Conservation (phyloP, 768 basidiomycete species). For the Amanita phalloides region DNA sequence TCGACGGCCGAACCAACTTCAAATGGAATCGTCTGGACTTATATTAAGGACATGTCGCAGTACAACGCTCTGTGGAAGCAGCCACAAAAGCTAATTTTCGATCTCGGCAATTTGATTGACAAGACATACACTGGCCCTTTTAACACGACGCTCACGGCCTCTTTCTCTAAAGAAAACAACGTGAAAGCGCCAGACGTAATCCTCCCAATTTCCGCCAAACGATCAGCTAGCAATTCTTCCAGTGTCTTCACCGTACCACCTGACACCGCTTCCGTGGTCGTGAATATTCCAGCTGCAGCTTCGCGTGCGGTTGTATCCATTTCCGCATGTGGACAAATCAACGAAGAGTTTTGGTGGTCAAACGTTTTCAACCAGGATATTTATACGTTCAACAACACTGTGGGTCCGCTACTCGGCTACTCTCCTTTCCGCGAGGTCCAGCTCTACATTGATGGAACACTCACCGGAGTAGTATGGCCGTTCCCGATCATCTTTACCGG, state of each 20-base stretch:
- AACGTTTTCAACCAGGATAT: constrained; percentile 1
- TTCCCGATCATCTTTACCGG: constrained; percentile 5
- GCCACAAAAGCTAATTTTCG: constrained; percentile 44
- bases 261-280: not conserved
- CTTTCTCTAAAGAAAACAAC: constrained; percentile 1
- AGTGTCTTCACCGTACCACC: not conserved
- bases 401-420: not conserved
- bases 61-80: constrained; percentile 40
- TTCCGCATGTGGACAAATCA: not conserved
- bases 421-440: constrained; percentile 6
- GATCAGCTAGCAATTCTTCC: not conserved
- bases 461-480: constrained; percentile 4
- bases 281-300: not conserved
- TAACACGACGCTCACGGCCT: constrained; percentile 1
- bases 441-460: constrained; percentile 1
- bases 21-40: constrained; percentile 6
- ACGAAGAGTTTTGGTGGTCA: constrained; percentile 2
- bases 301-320: not conserved
- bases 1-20: constrained; percentile 6
- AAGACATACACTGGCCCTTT: constrained; percentile 61
- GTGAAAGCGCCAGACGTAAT: constrained; percentile 1
- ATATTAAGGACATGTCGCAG: constrained; percentile 51
- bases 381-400: not conserved
- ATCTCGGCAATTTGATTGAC: constrained; percentile 46
- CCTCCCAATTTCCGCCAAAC: not conserved